Evolutionary conservation across 257 asterid genomes (phyloP), one percentile per base, ranked within the genome.

Genomic region (Apocynum venetum): DNA sequence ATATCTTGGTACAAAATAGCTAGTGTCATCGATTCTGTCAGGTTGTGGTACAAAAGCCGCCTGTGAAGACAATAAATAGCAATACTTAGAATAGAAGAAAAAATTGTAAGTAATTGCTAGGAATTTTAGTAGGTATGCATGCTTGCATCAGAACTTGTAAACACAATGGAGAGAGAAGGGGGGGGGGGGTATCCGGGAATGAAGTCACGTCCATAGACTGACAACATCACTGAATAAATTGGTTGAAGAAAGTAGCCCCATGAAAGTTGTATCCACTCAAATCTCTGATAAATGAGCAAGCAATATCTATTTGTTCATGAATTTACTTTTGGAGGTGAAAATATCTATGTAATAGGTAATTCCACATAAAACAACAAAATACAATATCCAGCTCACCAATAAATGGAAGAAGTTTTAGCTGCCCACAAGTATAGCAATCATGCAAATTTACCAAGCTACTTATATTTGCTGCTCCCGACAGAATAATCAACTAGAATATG

Each of bases 21-120:
- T 95, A 6, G 97, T 95, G 88, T 95, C 98, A 83, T 91, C 94
- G 72, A 85, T 70, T 47, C 96, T 84, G 79, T 95, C 98, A 70
- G 98, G 92, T 83, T 90, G 90, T 5, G 98, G 98, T 56, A 95
- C 92, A 86, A 95, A 95, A 84, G 89, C 96, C 76, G 98, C 98
- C 98, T 95, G 73, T 69, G 77, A 77, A 85, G 76, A 79, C 80
- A 81, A 76, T 75, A 2, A 63, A 35, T 47, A 13, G 36, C 46
- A 78, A 9, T 48, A 57, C n/a, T 70, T 14, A 78, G 59, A 15
- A 68, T 38, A 41, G 40, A 46, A 6, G 72, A 44, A 67, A 53
- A 56, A 31, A 69, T n/a, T 2, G 60, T 35, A 10, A 7, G 44
- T 47, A 25, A 19, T 11, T 52, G 31, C 25, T 25, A 67, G 48